phyloP scores from a whole-genome alignment of 768 basidiomycete genomes.

The Termitomyces eurrhizus region DNA sequence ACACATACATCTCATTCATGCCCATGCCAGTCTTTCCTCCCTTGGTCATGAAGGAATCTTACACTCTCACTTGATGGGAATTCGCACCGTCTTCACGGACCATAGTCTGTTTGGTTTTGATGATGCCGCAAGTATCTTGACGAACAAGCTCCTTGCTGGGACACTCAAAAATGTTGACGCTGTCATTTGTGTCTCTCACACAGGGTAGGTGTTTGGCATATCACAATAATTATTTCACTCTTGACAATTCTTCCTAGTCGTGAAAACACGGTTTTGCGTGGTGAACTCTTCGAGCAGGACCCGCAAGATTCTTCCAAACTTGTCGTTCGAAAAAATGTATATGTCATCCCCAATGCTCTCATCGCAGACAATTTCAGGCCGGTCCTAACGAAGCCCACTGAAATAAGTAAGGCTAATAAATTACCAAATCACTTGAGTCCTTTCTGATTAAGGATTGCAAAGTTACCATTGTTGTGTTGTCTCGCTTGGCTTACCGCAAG shows the following conservation, averaged over 20 bases:
- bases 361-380: constrained; percentile 87
- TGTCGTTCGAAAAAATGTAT: constrained; percentile 55
- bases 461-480: constrained; percentile 89
- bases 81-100: constrained; percentile 94
- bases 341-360: constrained; percentile 93
- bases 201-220: constrained; percentile 56
- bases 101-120: constrained; percentile 96
- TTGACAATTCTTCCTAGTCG: constrained; percentile 50
- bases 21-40: constrained; percentile 86
- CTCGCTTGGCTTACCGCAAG: constrained; percentile 91
- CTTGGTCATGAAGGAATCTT: constrained; percentile 92
- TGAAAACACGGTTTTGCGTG: constrained; percentile 95
- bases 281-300: constrained; percentile 60
- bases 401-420: constrained; percentile 48
- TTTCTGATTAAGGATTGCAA: neutral
- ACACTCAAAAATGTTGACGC: constrained; percentile 89
- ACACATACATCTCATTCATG: constrained; percentile 82
- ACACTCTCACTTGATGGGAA: constrained; percentile 81
- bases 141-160: constrained; percentile 90
- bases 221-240: neutral
- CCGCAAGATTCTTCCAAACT: constrained; percentile 40
- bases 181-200: constrained; percentile 95
- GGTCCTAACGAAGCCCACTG: constrained; percentile 37
- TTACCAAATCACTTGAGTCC: neutral
- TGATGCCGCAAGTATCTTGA: constrained; percentile 94